Evolutionary conservation across 306 rosid genomes (phyloP).

Genomic region (Coriaria nepalensis): DNA sequence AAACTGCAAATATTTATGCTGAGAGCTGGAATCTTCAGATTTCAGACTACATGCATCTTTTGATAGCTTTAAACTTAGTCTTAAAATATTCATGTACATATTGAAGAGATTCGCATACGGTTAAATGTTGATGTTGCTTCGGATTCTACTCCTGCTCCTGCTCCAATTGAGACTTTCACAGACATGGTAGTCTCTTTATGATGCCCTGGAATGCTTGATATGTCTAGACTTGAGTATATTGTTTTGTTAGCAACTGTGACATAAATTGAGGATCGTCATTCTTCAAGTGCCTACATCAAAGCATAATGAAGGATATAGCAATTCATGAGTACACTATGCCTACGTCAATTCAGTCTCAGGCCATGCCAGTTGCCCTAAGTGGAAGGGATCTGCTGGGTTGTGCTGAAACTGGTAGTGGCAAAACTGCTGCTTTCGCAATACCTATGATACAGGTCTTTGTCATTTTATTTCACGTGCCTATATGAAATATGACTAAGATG

Average conservation of each 20-base stretch:
- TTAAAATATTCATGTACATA: too few relatives aligned
- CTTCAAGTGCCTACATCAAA: conserved; percentile 50
- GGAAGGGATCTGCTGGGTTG: conserved; percentile 81
- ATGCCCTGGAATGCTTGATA: not conserved
- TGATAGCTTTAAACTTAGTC: too few relatives aligned
- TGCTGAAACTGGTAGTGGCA: conserved; percentile 91
- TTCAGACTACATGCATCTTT: too few relatives aligned
- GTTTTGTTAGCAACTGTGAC: too few relatives aligned
- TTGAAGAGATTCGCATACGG: conserved; percentile 60
- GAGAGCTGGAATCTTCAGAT: too few relatives aligned
- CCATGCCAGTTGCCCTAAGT: conserved; percentile 76
- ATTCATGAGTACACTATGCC: conserved; percentile 76
- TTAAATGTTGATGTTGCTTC: conserved; percentile 58
- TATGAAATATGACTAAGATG: conserved; percentile 1
- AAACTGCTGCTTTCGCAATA: conserved; percentile 76
- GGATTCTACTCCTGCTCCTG: conserved; percentile 51
- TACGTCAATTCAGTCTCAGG: conserved; percentile 87
- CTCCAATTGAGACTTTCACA: conserved; percentile 65
- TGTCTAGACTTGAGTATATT: too few relatives aligned
- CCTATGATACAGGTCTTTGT: conserved; percentile 74
- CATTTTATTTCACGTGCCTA: conserved; percentile 9
- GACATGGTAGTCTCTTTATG: conserved; percentile 44
- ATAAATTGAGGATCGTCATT: conserved; percentile 4
- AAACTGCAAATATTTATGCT: too few relatives aligned
- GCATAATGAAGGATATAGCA: conserved; percentile 78